Evolutionary conservation across 768 basidiomycete species (phyloP), one percentile per base, ranked within the genome.

Genomic region (Candolleomyces efflorescens): DNA sequence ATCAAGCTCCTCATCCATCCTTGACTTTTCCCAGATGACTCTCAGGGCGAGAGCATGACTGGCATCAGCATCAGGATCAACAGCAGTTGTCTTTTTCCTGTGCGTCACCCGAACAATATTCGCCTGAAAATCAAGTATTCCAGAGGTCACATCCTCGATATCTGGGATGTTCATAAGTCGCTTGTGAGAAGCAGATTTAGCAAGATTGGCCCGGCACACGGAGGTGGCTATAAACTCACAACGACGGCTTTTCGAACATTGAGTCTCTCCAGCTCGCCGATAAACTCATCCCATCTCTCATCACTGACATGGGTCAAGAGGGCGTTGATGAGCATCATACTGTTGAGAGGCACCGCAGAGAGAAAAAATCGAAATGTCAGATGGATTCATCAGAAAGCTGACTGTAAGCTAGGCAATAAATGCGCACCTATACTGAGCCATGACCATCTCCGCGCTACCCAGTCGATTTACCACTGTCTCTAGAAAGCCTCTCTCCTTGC

Each of bases 311-410:
- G 87, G 7, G 87, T 80, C 56, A 95, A 68, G 10, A 95, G 75
- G 7, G 92, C 90, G 66, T 94, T 94, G 64, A 96, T 90, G 63
- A 96, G 75, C 85, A 90, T 92, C 84, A 96, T 86, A 61, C 92
- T 92, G 63, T 45, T 60, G 56, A 39, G 51, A 38, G 52, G 11
- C 32, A 32, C 32, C 6, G 2, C 6, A 5, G 32, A 32, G 11
- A 32, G 11, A 32, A 32, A 32, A 32, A 5, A 2, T 5, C 32
- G 58, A 51, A 22, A 48, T 48, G 46, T 9, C 46, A 64, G 58
- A 37, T 46, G 37, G 39, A 53, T 37, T 39, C 61, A 43, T 53
- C 9, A 58, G n/a, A 22, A 23, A 10, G 27, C 52, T 37, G 27
- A 53, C 5, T 43, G 20, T 10, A 50, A 22, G 15, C 36, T n/a